phyloP scores from a whole-genome alignment of 2,329 filamentous ascomycete species.

The Cladobotryum mycophilum region DNA sequence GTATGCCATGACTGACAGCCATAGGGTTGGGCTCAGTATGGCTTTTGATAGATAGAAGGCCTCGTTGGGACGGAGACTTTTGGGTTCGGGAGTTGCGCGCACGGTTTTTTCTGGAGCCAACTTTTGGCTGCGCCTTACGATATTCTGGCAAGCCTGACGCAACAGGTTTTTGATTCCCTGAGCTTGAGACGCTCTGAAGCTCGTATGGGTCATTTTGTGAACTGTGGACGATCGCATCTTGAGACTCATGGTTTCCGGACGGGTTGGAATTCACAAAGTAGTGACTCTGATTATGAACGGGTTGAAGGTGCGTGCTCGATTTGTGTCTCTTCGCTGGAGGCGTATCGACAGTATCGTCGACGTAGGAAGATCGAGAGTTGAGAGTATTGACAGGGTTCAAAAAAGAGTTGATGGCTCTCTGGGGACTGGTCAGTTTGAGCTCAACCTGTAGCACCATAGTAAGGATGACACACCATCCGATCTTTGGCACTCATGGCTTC shows the following conservation, averaged over 20 bases:
- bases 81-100: conserved; percentile 7
- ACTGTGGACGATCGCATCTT: background rate
- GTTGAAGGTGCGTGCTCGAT: background rate
- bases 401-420: conserved; percentile 20
- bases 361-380: conserved; percentile 1
- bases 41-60: background rate
- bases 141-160: conserved; percentile 13
- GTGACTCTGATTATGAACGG: conserved; percentile 3
- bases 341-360: conserved; percentile 7
- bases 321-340: conserved; percentile 21
- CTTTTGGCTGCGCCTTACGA: conserved; percentile 13
- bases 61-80: background rate
- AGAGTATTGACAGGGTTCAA: conserved; percentile 19
- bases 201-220: conserved; percentile 9
- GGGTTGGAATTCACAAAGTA: conserved; percentile 1
- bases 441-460: background rate
- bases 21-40: background rate
- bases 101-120: background rate
- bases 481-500: conserved; percentile 15
- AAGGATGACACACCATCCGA: conserved; percentile 20
- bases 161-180: background rate
- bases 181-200: conserved; percentile 11
- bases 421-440: conserved; percentile 2
- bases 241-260: background rate
- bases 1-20: background rate